Evolutionary conservation across 1,139 yeast genomes (phyloP).

Genomic region (Suhomyces bribrorum): DNA sequence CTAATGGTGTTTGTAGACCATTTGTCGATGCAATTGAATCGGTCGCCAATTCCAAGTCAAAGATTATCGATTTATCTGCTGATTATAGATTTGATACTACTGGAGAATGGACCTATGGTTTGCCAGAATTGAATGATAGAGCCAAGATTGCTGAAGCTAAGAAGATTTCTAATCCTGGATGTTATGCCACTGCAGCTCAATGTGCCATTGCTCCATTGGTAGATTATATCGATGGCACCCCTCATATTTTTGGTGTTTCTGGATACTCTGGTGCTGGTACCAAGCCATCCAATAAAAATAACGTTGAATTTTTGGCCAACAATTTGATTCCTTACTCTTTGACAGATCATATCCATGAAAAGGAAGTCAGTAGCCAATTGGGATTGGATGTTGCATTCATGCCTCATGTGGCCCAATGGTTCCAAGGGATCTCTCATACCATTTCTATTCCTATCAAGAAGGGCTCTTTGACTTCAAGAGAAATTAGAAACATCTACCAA

Average conservation of each 20-base stretch:
- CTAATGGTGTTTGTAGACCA: slow-evolving; percentile 97
- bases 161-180: slow-evolving; percentile 94
- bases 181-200: slow-evolving; percentile 98
- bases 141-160: slow-evolving; percentile 66
- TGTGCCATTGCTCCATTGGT: slow-evolving; percentile 84
- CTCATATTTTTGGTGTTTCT: slow-evolving; percentile 90
- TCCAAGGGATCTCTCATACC: slow-evolving; percentile 95
- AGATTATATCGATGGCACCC: slow-evolving; percentile 64
- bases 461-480: slow-evolving; percentile 72
- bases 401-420: slow-evolving; percentile 99
- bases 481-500: slow-evolving; percentile 81
- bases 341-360: slow-evolving; percentile 96
- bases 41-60: slow-evolving; percentile 59
- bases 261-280: slow-evolving; percentile 99
- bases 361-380: slow-evolving; percentile 80
- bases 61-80: slow-evolving; percentile 89
- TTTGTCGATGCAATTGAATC: slow-evolving; percentile 91
- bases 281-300: slow-evolving; percentile 96
- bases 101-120: slow-evolving; percentile 89
- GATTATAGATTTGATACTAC: slow-evolving; percentile 92
- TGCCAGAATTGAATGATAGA: slow-evolving; percentile 80
- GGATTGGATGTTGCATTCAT: slow-evolving; percentile 82
- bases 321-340: slow-evolving; percentile 93
- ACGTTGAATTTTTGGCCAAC: slow-evolving; percentile 66
- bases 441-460: slow-evolving; percentile 82